Conservation (phyloP, 352 stramenopile genomes). For the Phytophthora brassicae region DNA sequence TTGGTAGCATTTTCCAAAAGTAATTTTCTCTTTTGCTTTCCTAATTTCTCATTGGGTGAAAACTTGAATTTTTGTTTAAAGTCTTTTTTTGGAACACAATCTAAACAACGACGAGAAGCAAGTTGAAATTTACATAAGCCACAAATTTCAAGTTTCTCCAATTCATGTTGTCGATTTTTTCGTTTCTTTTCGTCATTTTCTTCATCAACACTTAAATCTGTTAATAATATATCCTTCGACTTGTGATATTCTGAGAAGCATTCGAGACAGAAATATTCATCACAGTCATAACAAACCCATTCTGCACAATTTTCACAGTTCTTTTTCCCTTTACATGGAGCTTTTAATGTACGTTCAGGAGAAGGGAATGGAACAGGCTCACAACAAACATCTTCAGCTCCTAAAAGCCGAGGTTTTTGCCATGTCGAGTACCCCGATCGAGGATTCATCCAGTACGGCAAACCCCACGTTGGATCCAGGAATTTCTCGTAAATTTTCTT, state of each 20-base stretch:
- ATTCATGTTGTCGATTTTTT: slow-evolving; percentile 32
- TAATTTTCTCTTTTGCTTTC: slow-evolving; percentile 15
- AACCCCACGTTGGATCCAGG: slow-evolving; percentile 55
- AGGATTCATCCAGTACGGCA: slow-evolving; percentile 79
- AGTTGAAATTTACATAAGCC: slow-evolving; percentile 69
- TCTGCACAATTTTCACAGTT: slow-evolving; percentile 52
- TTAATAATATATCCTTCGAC: too few relatives aligned
- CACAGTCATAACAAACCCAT: slow-evolving; percentile 60
- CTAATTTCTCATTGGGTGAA: not conserved
- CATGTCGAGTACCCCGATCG: slow-evolving; percentile 68
- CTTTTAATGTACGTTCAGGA: slow-evolving; percentile 36
- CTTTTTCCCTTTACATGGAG: slow-evolving; percentile 44
- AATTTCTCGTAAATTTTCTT: slow-evolving; percentile 71
- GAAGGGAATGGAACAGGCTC: slow-evolving; percentile 56
- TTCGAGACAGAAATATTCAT: slow-evolving; percentile 52
- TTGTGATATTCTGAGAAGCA: slow-evolving; percentile 52
- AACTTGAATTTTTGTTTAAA: not conserved
- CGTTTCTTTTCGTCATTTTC: not conserved
- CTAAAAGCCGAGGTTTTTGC: slow-evolving; percentile 52
- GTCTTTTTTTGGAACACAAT: slow-evolving; percentile 33
- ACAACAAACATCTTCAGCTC: slow-evolving; percentile 49
- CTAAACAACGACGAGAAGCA: slow-evolving; percentile 48
- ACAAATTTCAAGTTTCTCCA: slow-evolving; percentile 46
- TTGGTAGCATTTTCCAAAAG: not conserved
- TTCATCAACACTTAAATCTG: too few relatives aligned